Conservation (phyloP, 305 asterid species). For the Fraxinus albicans region DNA sequence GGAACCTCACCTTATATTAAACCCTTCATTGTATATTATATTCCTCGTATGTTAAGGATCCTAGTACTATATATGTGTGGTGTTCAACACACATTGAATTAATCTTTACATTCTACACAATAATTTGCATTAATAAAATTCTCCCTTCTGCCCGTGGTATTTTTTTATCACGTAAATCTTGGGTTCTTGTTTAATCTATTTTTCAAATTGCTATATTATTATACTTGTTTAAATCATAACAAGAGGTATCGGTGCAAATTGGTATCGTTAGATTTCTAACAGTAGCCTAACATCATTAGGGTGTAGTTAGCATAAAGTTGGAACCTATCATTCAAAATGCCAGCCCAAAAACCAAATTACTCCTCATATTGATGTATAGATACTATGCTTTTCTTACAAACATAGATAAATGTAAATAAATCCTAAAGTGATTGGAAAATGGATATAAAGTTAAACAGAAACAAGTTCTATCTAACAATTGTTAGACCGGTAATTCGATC, state of each 20-base stretch:
- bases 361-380: background rate
- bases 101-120: no score
- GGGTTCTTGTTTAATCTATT: no score
- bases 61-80: background rate
- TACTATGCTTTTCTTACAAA: background rate
- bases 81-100: background rate
- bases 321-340: background rate
- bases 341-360: background rate
- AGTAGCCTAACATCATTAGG: background rate
- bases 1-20: background rate
- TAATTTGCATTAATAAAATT: no score
- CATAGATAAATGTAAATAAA: background rate
- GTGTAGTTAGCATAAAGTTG: background rate
- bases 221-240: background rate
- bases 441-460: background rate
- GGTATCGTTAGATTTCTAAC: background rate
- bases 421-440: background rate
- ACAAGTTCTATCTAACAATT: background rate
- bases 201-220: no score
- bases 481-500: background rate
- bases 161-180: no score
- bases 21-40: no score
- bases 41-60: background rate
- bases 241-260: background rate
- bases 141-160: no score